Evolutionary conservation across 2,329 filamentous ascomycete species (phyloP).

Genomic region (Colletotrichum tamarilloi): DNA sequence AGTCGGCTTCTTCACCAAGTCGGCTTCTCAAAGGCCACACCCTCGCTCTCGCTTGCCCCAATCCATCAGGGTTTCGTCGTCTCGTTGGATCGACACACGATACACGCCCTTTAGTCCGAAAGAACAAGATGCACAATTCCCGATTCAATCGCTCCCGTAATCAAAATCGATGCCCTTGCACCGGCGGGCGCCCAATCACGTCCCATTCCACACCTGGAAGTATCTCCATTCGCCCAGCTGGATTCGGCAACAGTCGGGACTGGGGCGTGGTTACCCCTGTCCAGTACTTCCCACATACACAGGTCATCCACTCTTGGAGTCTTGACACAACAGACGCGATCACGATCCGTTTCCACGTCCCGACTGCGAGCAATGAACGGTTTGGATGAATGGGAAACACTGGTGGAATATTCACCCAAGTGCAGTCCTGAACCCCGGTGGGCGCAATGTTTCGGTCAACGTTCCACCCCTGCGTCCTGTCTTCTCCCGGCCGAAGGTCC

Average conservation of each 20-base stretch:
- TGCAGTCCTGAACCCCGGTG: not conserved
- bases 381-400: constrained; percentile 30
- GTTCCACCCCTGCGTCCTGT: constrained; percentile 24
- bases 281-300: not conserved
- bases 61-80: constrained; percentile 29
- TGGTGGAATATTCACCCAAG: constrained; percentile 10
- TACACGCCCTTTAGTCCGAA: constrained; percentile 12
- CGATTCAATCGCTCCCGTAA: constrained; percentile 21
- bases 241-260: constrained; percentile 33
- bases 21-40: constrained; percentile 4
- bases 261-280: constrained; percentile 18
- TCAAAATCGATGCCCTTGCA: constrained; percentile 16
- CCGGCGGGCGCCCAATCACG: constrained; percentile 21
- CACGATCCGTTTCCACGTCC: constrained; percentile 24
- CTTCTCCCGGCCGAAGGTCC: constrained; percentile 18
- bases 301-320: not conserved
- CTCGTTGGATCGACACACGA: constrained; percentile 13
- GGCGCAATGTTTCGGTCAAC: constrained; percentile 8
- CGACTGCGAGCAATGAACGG: not conserved
- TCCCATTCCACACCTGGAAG: constrained; percentile 24
- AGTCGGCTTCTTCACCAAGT: constrained; percentile 2
- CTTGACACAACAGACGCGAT: constrained; percentile 16
- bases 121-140: constrained; percentile 28
- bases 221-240: constrained; percentile 34
- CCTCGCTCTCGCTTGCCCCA: constrained; percentile 17